phyloP scores from a whole-genome alignment of 140 eudicot species.

The Stevia rebaudiana region DNA sequence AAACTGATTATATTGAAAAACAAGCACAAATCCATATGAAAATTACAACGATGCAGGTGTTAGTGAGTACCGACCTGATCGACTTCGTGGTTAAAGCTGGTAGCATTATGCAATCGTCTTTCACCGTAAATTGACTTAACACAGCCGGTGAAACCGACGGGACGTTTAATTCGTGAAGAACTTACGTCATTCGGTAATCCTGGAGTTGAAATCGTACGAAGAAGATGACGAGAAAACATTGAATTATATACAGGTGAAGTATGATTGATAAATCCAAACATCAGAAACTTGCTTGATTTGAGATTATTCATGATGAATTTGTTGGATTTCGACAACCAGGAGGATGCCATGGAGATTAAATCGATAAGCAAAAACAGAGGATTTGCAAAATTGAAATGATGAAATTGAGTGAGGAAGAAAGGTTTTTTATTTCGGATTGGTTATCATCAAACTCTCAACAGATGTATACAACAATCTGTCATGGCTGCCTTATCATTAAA shows the following conservation, averaged over 20 bases:
- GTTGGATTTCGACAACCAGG: conserved; percentile 25
- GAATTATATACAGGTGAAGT: conserved; percentile 9
- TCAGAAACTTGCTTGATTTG: conserved; percentile 10
- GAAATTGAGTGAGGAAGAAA: background rate
- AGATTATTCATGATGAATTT: conserved; percentile 7
- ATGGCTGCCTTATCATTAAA: background rate
- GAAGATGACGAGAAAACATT: background rate
- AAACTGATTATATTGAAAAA: too few relatives aligned
- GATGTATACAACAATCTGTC: background rate
- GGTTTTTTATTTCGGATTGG: background rate
- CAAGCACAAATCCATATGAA: too few relatives aligned
- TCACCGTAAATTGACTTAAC: background rate
- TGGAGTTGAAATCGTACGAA: conserved; percentile 16
- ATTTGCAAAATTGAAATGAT: background rate
- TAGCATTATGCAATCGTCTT: conserved; percentile 24
- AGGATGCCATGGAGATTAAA: conserved; percentile 24
- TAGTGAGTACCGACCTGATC: conserved; percentile 23
- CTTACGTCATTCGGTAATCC: background rate
- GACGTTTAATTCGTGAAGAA: background rate
- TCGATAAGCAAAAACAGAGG: background rate
- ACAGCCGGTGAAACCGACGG: background rate
- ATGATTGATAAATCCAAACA: background rate
- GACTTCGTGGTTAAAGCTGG: conserved; percentile 12
- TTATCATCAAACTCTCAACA: background rate
- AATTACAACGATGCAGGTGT: background rate